Conservation (phyloP, 805 yeast genomes). For the Metschnikowia noctiluminum region DNA sequence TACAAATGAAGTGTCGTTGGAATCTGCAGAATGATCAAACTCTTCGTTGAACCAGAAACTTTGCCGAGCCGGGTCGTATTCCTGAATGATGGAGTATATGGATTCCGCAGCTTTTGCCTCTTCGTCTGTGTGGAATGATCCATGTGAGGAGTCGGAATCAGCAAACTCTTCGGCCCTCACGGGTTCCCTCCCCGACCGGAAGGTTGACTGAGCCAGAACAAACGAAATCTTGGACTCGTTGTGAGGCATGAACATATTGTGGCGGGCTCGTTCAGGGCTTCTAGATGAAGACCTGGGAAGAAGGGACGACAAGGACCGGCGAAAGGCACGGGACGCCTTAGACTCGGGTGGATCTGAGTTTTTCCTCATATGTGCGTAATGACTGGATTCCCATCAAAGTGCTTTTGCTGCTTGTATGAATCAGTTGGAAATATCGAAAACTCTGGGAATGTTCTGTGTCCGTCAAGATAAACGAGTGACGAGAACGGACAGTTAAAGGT, state of each 20-base stretch:
- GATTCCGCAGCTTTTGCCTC: slow-evolving; percentile 23
- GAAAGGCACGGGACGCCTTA: slow-evolving; percentile 2
- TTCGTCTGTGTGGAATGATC: slow-evolving; percentile 10
- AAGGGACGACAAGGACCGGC: slow-evolving; percentile 6
- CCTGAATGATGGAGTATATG: slow-evolving; percentile 30
- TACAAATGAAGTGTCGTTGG: neutral
- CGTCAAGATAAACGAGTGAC: slow-evolving; percentile 3
- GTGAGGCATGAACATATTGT: neutral
- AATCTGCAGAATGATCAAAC: slow-evolving; percentile 2
- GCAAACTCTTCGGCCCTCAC: slow-evolving; percentile 36
- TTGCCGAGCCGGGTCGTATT: slow-evolving; percentile 19
- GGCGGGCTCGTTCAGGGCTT: slow-evolving; percentile 8
- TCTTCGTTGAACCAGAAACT: slow-evolving; percentile 13
- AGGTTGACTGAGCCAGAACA: neutral
- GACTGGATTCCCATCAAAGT: too few species aligned
- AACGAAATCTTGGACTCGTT: slow-evolving; percentile 11
- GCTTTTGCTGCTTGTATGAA: too few species aligned
- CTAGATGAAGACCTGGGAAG: slow-evolving; percentile 4
- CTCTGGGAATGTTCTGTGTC: neutral
- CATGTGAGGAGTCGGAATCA: slow-evolving; percentile 28
- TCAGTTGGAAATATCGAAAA: neutral
- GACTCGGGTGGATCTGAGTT: neutral
- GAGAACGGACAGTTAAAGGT: neutral
- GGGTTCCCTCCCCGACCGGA: neutral
- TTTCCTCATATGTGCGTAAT: neutral